Percentiles rank a stretch among this genome's conserved stretches.
Conservation (phyloP, 345 rosid species). For the Eutrema yunnanense region DNA sequence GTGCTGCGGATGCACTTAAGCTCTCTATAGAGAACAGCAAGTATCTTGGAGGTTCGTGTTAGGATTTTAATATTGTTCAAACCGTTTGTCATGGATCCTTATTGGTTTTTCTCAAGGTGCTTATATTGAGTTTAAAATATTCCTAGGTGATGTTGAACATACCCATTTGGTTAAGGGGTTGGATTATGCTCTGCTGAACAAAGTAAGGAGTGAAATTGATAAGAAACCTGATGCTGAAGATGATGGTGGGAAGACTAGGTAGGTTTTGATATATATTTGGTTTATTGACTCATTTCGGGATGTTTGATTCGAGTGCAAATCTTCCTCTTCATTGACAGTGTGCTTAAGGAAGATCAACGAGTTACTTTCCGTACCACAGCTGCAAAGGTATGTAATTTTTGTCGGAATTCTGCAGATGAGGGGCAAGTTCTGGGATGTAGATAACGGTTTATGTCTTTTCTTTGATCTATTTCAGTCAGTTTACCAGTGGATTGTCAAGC, state of each 20-base stretch:
- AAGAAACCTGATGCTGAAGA: constrained; percentile 80
- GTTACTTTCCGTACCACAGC: constrained; percentile 75
- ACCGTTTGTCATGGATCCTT: neutral
- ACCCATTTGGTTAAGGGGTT: constrained; percentile 97
- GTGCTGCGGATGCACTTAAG: constrained; percentile 77
- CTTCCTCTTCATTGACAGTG: constrained; percentile 31
- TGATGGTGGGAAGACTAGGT: constrained; percentile 67
- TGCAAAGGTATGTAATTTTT: constrained; percentile 56
- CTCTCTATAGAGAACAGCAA: constrained; percentile 95
- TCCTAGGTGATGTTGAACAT: constrained; percentile 87
- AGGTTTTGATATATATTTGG: neutral
- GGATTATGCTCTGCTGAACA: constrained; percentile 88
- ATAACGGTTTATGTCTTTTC: neutral
- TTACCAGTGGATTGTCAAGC: constrained; percentile 90
- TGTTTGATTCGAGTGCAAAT: neutral
- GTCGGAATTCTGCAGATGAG: neutral
- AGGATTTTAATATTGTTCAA: neutral
- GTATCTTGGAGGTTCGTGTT: constrained; percentile 91
- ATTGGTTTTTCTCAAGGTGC: neutral
- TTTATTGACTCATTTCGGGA: neutral
- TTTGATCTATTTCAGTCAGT: constrained; percentile 55
- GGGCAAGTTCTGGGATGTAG: neutral
- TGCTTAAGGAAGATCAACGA: constrained; percentile 66
- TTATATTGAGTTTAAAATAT: neutral
- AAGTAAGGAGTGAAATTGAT: constrained; percentile 89